Percentiles rank a stretch among this genome's conserved stretches.
phyloP scores from a whole-genome alignment of 2,329 filamentous ascomycete genomes.

The Dactylellina leptospora region DNA sequence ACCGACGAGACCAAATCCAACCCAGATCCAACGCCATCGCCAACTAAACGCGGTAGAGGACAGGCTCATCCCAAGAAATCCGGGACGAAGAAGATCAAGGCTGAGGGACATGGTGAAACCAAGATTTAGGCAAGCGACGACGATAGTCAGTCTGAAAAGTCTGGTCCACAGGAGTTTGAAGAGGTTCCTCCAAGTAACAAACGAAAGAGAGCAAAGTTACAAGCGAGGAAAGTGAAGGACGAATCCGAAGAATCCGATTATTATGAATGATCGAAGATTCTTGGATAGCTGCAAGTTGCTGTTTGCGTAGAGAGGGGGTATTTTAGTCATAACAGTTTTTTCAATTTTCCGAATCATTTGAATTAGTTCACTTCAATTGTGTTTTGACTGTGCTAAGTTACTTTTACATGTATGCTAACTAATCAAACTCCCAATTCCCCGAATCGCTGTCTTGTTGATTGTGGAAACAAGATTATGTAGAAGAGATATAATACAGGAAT shows the following conservation, averaged over 20 bases:
- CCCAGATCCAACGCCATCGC: not conserved
- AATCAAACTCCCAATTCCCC: not conserved
- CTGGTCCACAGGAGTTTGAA: too few species aligned
- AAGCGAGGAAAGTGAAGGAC: constrained; percentile 18
- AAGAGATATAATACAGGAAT: constrained; percentile 23
- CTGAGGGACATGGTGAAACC: too few species aligned
- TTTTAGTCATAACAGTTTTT: too few species aligned
- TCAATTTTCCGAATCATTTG: too few species aligned
- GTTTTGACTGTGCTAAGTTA: too few species aligned
- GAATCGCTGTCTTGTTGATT: not conserved
- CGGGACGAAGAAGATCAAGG: not conserved
- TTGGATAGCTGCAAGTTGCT: too few species aligned
- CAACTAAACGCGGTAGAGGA: constrained; percentile 29
- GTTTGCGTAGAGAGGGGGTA: too few species aligned
- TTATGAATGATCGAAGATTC: constrained; percentile 21
- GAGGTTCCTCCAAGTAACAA: not conserved
- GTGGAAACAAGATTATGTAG: not conserved
- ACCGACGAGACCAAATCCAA: not conserved
- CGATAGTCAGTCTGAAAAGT: too few species aligned
- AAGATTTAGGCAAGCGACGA: too few species aligned
- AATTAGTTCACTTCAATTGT: too few species aligned
- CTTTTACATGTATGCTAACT: not conserved
- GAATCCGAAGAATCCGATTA: constrained; percentile 35
- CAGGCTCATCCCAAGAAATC: constrained; percentile 1
- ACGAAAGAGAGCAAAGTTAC: constrained; percentile 15